These are phyloP conservation scores for Alternaria sp. DNA, from an alignment of 2,329 filamentous ascomycete species.

Conservation along the genomic window DNA sequence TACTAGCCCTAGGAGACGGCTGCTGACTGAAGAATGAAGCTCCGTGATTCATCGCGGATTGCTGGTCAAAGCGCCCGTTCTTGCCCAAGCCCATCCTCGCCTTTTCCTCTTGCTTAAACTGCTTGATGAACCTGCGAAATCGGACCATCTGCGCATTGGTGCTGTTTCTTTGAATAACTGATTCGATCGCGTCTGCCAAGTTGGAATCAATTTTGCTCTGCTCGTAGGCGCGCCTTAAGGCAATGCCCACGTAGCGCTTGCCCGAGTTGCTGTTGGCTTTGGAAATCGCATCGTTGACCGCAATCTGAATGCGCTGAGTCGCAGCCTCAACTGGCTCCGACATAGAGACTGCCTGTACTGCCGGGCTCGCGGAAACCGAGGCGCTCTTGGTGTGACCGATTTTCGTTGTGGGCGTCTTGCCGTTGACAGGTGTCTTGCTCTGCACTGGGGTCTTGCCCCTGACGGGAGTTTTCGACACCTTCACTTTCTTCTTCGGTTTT, in stretches of 20 bases:
- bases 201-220: slow-evolving; percentile 47
- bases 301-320: slow-evolving; percentile 40
- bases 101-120: slow-evolving; percentile 42
- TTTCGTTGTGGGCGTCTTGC: slow-evolving; percentile 35
- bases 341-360: slow-evolving; percentile 20
- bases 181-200: slow-evolving; percentile 51
- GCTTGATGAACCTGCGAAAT: slow-evolving; percentile 55
- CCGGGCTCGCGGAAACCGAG: slow-evolving; percentile 26
- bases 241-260: slow-evolving; percentile 34
- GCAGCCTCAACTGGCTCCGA: slow-evolving; percentile 16
- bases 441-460: slow-evolving; percentile 43
- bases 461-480: slow-evolving; percentile 40
- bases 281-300: slow-evolving; percentile 52
- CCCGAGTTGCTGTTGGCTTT: slow-evolving; percentile 48
- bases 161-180: slow-evolving; percentile 50
- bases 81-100: slow-evolving; percentile 29
- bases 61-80: slow-evolving; percentile 21
- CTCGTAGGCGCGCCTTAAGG: slow-evolving; percentile 53
- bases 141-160: slow-evolving; percentile 47
- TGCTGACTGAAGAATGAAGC: slow-evolving; percentile 21
- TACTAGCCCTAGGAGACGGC: slow-evolving; percentile 32
- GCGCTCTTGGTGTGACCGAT: slow-evolving; percentile 28
- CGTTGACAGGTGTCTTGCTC: slow-evolving; percentile 39
- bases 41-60: slow-evolving; percentile 43
- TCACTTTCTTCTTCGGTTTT: slow-evolving; percentile 42